Base-by-base conservation (phyloP, 2,329 filamentous ascomycete species). In the Claviceps sorghi region DNA sequence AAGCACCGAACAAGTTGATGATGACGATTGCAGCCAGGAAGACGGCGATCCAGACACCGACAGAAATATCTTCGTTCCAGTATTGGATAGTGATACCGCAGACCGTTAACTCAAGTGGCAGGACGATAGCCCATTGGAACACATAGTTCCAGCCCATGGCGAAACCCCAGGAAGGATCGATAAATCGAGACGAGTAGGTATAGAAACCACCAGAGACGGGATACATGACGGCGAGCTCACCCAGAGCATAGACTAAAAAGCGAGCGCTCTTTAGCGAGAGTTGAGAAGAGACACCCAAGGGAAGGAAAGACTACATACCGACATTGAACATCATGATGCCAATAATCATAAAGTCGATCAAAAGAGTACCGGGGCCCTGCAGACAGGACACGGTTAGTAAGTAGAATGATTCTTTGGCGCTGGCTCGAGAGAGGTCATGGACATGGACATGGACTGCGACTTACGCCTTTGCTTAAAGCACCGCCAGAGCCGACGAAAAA, bases 401-500 rank as follows among this genome's bases (percentile, higher is more conserved):
- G 6, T 11, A 22, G 19, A 4, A 22, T 10, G 8, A 19, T 8
- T 44, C 42, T 44, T 21, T 10, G 15, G 8, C 17, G 36, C 15
- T n/a, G 36, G 36, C 36, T 38, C 15, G 17, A 15, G 17, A 26
- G 3, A 26, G 26, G 3, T 26, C 26, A 26, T 26, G 26, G 26
- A n/a, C n/a, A n/a, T n/a, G n/a, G n/a, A n/a, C n/a, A 44, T 44
- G 42, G 22, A 29, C 21, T 29, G 42, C 78, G 51, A 58, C 70
- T 63, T 67, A 71, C 74, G 65, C 78, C 78, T 53, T 67, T 71
- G 56, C 60, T 61, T 13, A 80, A 65, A 48, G 78, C 77, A 58
- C 66, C 62, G 58, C 78, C 78, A 38, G 77, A 79, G 59, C 78
- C 77, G 60, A 80, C 78, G 64, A 80, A 81, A 69, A 81, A 79